A percentile compares a stretch with the other conserved stretches of the same genome.
These are phyloP conservation scores for Knufia petricola DNA, from an alignment of 2,329 filamentous ascomycete genomes.

Conservation along the genomic window DNA sequence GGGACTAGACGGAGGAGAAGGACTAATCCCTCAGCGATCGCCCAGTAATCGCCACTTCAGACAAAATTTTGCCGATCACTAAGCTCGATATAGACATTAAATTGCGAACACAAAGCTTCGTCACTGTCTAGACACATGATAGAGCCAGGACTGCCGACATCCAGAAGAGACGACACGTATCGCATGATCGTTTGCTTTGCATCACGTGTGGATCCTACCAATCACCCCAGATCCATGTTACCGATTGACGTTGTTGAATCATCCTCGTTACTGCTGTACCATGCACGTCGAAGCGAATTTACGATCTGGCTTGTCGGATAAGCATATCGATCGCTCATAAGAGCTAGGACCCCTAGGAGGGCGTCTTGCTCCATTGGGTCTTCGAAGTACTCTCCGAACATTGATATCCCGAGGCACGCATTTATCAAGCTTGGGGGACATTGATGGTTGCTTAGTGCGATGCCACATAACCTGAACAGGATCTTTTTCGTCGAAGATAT, in stretches of 20 bases:
- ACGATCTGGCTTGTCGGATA: conserved; percentile 43
- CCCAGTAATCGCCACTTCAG: neutral
- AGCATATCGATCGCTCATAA: conserved; percentile 42
- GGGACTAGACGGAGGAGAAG: neutral
- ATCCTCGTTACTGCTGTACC: conserved; percentile 24
- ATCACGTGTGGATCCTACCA: neutral
- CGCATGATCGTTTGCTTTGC: neutral
- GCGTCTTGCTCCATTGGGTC: conserved; percentile 24
- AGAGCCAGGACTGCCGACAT: too few relatives aligned
- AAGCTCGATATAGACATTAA: neutral
- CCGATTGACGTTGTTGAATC: neutral
- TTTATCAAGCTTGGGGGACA: conserved; percentile 48
- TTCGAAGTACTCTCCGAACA: conserved; percentile 29
- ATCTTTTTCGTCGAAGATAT: conserved; percentile 28
- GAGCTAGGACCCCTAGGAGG: conserved; percentile 27
- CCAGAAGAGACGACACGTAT: neutral
- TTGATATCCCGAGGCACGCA: conserved; percentile 26
- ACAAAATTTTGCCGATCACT: neutral
- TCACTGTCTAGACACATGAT: too few relatives aligned
- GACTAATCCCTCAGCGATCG: neutral
- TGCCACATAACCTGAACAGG: conserved; percentile 48
- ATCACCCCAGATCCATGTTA: neutral
- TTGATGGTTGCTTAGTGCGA: conserved; percentile 47
- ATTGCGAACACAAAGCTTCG: neutral
- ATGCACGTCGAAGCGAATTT: conserved; percentile 39